phyloP scores from a whole-genome alignment of 352 stramenopile genomes.

The Plasmopara halstedii region DNA sequence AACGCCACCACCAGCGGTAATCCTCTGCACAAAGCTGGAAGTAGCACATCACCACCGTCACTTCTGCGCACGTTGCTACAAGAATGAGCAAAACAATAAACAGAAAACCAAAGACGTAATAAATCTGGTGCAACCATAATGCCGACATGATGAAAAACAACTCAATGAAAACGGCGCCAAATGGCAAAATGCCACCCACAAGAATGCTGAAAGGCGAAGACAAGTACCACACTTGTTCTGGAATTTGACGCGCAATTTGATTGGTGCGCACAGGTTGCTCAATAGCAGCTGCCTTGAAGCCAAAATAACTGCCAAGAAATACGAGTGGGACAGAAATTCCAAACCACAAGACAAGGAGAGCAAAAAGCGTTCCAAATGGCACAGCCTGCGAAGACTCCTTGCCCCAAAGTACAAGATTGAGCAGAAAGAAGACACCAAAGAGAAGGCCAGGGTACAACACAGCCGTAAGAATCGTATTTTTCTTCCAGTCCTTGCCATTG shows the following conservation, averaged over 20 bases:
- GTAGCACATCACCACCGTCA: constrained; percentile 99
- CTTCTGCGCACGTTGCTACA: constrained; percentile 96
- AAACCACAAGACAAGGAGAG: constrained; percentile 97
- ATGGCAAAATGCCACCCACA: constrained; percentile 97
- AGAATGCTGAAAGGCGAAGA: constrained; percentile 91
- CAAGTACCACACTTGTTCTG: constrained; percentile 95
- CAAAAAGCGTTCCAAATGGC: constrained; percentile 95
- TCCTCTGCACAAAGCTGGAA: constrained; percentile 99
- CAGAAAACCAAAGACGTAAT: constrained; percentile 99
- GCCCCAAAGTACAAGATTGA: constrained; percentile 94
- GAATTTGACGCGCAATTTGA: constrained; percentile 88
- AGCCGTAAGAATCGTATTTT: constrained; percentile 94
- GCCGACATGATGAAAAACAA: constrained; percentile 99
- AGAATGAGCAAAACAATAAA: constrained; percentile 98
- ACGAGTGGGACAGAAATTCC: constrained; percentile 97
- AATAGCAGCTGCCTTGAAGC: constrained; percentile 82
- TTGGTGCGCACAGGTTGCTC: constrained; percentile 88
- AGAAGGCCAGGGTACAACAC: constrained; percentile 91
- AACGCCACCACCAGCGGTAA: constrained; percentile 97
- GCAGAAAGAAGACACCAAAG: constrained; percentile 92
- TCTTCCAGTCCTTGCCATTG: constrained; percentile 96
- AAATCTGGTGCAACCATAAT: constrained; percentile 98
- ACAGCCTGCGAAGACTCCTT: constrained; percentile 86
- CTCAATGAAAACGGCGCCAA: constrained; percentile 99
- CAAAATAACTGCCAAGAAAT: constrained; percentile 98